Conservation (phyloP, 2,329 filamentous ascomycete genomes). For the Fusarium devonianum region DNA sequence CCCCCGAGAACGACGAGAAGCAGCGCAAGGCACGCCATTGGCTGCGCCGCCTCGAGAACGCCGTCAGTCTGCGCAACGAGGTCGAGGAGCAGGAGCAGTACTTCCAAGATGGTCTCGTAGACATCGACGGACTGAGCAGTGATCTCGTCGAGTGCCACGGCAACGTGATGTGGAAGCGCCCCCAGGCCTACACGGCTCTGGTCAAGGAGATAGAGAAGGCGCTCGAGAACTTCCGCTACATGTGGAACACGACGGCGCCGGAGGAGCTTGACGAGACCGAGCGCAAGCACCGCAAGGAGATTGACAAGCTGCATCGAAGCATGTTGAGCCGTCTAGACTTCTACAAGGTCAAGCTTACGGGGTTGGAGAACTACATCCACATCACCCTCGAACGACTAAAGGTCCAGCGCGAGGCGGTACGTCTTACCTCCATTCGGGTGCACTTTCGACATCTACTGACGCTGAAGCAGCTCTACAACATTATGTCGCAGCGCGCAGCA, state of each 20-base stretch:
- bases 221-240: constrained; percentile 54
- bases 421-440: constrained; percentile 34
- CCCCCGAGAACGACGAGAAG: constrained; percentile 63
- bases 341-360: constrained; percentile 66
- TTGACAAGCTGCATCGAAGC: constrained; percentile 58
- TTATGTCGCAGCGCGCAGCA: constrained; percentile 70
- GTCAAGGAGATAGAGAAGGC: constrained; percentile 56
- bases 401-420: constrained; percentile 67
- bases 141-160: constrained; percentile 70
- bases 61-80: constrained; percentile 67
- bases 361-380: constrained; percentile 68
- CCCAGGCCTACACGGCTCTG: constrained; percentile 66
- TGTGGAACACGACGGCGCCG: constrained; percentile 31
- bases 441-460: constrained; percentile 15
- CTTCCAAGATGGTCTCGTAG: constrained; percentile 59
- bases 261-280: constrained; percentile 33
- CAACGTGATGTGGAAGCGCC: constrained; percentile 68
- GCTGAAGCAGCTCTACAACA: constrained; percentile 65
- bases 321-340: constrained; percentile 65
- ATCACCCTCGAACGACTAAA: constrained; percentile 67
- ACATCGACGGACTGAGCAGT: constrained; percentile 66
- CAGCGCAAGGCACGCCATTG: constrained; percentile 69
- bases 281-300: constrained; percentile 43
- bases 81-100: constrained; percentile 64
- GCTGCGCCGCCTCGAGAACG: constrained; percentile 67